A percentile compares a stretch with the other conserved stretches of the same genome.
These are phyloP conservation scores for Panellus pusillus DNA, from an alignment of 768 basidiomycete genomes.

Conservation along the genomic window DNA sequence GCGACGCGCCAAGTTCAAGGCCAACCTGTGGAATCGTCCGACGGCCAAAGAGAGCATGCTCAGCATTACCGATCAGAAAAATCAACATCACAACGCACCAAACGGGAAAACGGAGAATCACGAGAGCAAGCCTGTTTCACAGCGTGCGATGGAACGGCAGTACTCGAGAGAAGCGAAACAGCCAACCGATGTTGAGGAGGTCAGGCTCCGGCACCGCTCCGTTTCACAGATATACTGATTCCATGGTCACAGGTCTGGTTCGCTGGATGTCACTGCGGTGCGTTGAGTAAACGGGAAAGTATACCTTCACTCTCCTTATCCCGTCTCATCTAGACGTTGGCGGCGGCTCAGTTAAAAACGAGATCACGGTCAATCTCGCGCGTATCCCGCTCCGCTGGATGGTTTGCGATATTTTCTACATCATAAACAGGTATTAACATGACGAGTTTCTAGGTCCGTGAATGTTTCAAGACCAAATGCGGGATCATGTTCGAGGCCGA, in stretches of 20 bases:
- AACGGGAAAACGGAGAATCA: background rate
- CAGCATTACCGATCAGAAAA: constrained; percentile 21
- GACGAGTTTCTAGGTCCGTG: no score
- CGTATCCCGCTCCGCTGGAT: constrained; percentile 61
- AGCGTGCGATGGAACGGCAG: constrained; percentile 28
- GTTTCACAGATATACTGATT: no score
- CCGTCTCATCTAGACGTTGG: constrained; percentile 27
- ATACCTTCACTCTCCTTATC: no score
- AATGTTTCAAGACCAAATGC: constrained; percentile 40
- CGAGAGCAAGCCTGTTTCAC: constrained; percentile 6
- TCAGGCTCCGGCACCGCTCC: no score
- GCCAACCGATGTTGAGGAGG: constrained; percentile 44
- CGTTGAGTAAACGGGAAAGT: no score
- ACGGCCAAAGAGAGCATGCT: constrained; percentile 32
- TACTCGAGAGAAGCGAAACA: constrained; percentile 20
- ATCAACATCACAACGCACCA: background rate
- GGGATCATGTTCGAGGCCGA: constrained; percentile 45
- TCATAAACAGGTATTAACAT: no score
- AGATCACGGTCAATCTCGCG: constrained; percentile 41
- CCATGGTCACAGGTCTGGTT: constrained; percentile 12
- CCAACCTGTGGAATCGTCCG: constrained; percentile 40
- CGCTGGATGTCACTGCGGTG: constrained; percentile 37
- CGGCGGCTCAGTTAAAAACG: constrained; percentile 31
- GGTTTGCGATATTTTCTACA: no score
- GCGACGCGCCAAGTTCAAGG: constrained; percentile 50